Evolutionary conservation across 768 basidiomycete species (phyloP), one percentile per base, ranked within the genome.

Genomic region (Boletus insuetus): DNA sequence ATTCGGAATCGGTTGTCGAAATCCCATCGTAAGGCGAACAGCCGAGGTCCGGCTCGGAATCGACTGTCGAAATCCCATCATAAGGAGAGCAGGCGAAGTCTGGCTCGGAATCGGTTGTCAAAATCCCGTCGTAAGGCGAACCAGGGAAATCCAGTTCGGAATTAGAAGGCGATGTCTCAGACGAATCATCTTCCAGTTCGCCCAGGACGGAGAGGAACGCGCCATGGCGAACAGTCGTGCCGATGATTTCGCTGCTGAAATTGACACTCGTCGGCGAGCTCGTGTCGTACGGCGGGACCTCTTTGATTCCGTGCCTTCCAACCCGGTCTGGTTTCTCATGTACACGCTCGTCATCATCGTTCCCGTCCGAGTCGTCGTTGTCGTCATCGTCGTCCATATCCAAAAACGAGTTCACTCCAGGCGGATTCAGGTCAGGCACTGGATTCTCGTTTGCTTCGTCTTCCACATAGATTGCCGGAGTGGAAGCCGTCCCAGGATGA

Each of bases 401-500:
- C 45, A 62, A 47, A 37, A 59, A 62, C 6, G 65, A 58, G 24
- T n/a, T 56, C 50, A 43, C 55, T 1, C 56, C 65, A 22, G 46
- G 53, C 6, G 40, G 48, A 7, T 31, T 49, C 19, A 49, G 48
- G 0, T 49, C 63, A 16, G 51, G 35, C n/a, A 6, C 29, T 0
- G 63, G 53, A 29, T 32, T n/a, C 16, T 56, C 51, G 3, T 35
- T 32, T 2, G 53, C 49, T 51, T 67, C 65, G 14, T 59, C 51
- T 46, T 66, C 64, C 44, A 66, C 62, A 32, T 22, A 49, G 6
- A 67, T 66, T 16, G 62, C 53, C 3, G 57, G 64, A 6, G 62
- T 13, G 24, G 39, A 57, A 38, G 53, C 10, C 14, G 59, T 67
- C 19, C 37, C 53, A 19, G 62, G 46, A 40, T 61, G 51, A 45